phyloP scores from a whole-genome alignment of 805 yeast species.

The Nakazawaea wickerhamii region DNA sequence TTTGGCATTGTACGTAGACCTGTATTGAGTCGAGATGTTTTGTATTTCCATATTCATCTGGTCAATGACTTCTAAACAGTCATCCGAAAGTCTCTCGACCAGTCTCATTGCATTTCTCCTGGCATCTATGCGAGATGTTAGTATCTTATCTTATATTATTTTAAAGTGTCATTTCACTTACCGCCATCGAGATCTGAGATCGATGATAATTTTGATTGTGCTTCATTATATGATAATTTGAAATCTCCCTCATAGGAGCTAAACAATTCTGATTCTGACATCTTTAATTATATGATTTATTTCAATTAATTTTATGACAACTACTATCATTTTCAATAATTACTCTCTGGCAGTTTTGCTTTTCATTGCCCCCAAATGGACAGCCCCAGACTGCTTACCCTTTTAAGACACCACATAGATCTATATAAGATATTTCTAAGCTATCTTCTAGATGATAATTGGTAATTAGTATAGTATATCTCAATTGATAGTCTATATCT shows the following conservation, averaged over 20 bases:
- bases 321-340: too few relatives aligned
- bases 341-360: neutral
- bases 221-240: conserved; percentile 64
- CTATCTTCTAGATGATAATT: too few relatives aligned
- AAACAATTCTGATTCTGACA: conserved; percentile 43
- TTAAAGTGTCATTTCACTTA: conserved; percentile 19
- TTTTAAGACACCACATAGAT: too few relatives aligned
- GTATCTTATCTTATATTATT: conserved; percentile 5
- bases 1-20: conserved; percentile 70
- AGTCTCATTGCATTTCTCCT: conserved; percentile 52
- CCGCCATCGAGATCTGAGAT: conserved; percentile 44
- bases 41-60: conserved; percentile 86
- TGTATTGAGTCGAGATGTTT: conserved; percentile 66
- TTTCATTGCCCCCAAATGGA: neutral
- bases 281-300: too few relatives aligned
- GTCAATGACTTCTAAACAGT: conserved; percentile 73
- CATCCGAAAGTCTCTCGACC: conserved; percentile 68
- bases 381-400: neutral
- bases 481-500: too few relatives aligned
- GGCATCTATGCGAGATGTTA: conserved; percentile 26
- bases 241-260: conserved; percentile 65
- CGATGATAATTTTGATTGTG: conserved; percentile 57
- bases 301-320: too few relatives aligned
- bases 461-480: too few relatives aligned
- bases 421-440: too few relatives aligned